Conservation (phyloP, 164 flowering plant species). For the Vitis rotundifolia region DNA sequence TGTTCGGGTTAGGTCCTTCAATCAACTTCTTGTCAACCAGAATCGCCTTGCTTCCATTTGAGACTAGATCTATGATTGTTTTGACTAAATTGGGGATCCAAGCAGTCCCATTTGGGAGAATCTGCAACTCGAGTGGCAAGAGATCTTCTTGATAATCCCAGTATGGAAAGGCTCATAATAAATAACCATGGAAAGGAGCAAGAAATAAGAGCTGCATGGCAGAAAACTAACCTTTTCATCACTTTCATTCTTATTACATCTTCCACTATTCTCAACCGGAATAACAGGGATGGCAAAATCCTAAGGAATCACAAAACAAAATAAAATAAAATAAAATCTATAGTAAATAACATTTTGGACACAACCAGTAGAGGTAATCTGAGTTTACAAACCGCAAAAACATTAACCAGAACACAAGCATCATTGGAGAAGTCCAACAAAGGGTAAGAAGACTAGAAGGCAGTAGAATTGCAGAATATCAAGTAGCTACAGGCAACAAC, state of each 20-base stretch:
- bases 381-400: too few relatives aligned
- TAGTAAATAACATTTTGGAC: too few relatives aligned
- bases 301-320: slow-evolving; percentile 11
- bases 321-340: too few relatives aligned
- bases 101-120: slow-evolving; percentile 82
- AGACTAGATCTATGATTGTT: slow-evolving; percentile 58
- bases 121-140: slow-evolving; percentile 31
- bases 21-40: slow-evolving; percentile 80
- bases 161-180: neutral
- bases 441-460: too few relatives aligned
- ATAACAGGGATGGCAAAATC: slow-evolving; percentile 57
- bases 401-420: too few relatives aligned
- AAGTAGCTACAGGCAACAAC: too few relatives aligned
- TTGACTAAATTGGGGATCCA: slow-evolving; percentile 84
- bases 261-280: slow-evolving; percentile 95
- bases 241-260: slow-evolving; percentile 81
- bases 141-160: neutral
- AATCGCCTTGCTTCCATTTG: slow-evolving; percentile 68
- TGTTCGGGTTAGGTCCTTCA: slow-evolving; percentile 88
- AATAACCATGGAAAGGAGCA: neutral
- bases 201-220: neutral
- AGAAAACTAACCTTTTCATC: slow-evolving; percentile 71
- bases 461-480: too few relatives aligned
- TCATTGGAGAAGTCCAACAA: too few relatives aligned
- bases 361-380: too few relatives aligned